Evolutionary conservation across 805 yeast genomes (phyloP).

Genomic region (Nadsonia fulvescens): DNA sequence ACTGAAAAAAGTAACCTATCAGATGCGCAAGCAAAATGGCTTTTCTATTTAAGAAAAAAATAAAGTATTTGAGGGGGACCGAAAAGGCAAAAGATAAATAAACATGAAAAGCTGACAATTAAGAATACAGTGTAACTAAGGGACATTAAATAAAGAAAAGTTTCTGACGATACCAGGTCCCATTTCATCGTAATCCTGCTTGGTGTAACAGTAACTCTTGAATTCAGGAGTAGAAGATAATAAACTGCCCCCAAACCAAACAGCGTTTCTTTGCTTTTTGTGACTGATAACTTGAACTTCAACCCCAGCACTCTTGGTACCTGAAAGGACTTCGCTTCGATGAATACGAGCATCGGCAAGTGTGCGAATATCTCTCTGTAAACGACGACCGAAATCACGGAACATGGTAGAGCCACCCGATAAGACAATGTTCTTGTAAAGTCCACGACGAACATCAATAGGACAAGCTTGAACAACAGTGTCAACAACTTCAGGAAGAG

Average conservation of each 20-base stretch:
- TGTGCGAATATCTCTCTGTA: constrained; percentile 81
- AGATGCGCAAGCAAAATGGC: no score
- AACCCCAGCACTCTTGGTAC: constrained; percentile 73
- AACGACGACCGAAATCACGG: constrained; percentile 91
- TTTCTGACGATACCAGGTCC: constrained; percentile 97
- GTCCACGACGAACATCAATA: constrained; percentile 92
- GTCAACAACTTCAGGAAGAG: constrained; percentile 91
- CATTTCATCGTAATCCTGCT: constrained; percentile 90
- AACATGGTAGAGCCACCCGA: constrained; percentile 99
- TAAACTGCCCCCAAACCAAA: constrained; percentile 97
- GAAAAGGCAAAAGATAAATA: neutral
- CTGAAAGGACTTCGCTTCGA: constrained; percentile 57
- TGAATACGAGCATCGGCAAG: constrained; percentile 81
- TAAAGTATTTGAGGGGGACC: neutral
- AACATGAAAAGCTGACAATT: neutral
- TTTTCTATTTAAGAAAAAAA: neutral
- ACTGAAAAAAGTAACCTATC: no score
- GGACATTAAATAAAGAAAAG: constrained; percentile 85
- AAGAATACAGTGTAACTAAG: constrained; percentile 15
- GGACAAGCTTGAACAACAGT: constrained; percentile 90
- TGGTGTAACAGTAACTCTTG: constrained; percentile 90
- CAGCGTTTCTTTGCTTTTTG: constrained; percentile 95
- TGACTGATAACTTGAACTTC: constrained; percentile 94
- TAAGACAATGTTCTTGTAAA: constrained; percentile 85
- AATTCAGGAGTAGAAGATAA: constrained; percentile 96